phyloP scores from a whole-genome alignment of 371 early-diverging fungal genomes.

The Mucor saturninus region DNA sequence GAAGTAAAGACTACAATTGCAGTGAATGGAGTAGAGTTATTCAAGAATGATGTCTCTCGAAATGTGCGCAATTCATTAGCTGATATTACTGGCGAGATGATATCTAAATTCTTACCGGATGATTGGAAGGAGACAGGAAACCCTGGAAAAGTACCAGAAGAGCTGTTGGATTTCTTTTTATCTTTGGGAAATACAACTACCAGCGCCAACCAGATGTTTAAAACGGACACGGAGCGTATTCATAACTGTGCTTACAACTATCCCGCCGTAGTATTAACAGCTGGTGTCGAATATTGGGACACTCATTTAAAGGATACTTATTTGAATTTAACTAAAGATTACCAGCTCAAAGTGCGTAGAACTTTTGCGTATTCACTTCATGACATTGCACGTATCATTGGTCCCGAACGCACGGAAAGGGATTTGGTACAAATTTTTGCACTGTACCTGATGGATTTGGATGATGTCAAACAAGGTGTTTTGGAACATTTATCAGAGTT shows the following conservation, averaged over 20 bases:
- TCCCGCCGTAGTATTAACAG: slow-evolving; percentile 58
- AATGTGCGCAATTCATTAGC: slow-evolving; percentile 53
- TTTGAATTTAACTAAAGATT: slow-evolving; percentile 41
- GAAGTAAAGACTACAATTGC: slow-evolving; percentile 39
- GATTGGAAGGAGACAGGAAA: slow-evolving; percentile 39
- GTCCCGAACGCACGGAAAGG: slow-evolving; percentile 55
- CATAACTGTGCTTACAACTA: slow-evolving; percentile 58
- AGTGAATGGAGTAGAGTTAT: slow-evolving; percentile 42
- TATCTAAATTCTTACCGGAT: slow-evolving; percentile 48
- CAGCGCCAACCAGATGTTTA: slow-evolving; percentile 38
- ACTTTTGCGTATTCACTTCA: slow-evolving; percentile 58
- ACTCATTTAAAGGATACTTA: slow-evolving; percentile 44
- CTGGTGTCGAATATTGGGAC: slow-evolving; percentile 50
- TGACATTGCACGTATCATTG: slow-evolving; percentile 55
- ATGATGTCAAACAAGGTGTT: slow-evolving; percentile 57
- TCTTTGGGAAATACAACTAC: slow-evolving; percentile 38
- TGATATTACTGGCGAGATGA: slow-evolving; percentile 55
- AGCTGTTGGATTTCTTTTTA: slow-evolving; percentile 44
- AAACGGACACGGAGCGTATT: slow-evolving; percentile 45
- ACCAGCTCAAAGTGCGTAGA: slow-evolving; percentile 50
- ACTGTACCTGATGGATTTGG: slow-evolving; percentile 54
- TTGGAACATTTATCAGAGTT: slow-evolving; percentile 56
- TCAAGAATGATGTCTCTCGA: slow-evolving; percentile 53
- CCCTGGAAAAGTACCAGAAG: slow-evolving; percentile 35
- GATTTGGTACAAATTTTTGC: slow-evolving; percentile 58